Evolutionary conservation across 2,329 filamentous ascomycete species (phyloP).

Genomic region (Phyllosticta citribraziliensis): DNA sequence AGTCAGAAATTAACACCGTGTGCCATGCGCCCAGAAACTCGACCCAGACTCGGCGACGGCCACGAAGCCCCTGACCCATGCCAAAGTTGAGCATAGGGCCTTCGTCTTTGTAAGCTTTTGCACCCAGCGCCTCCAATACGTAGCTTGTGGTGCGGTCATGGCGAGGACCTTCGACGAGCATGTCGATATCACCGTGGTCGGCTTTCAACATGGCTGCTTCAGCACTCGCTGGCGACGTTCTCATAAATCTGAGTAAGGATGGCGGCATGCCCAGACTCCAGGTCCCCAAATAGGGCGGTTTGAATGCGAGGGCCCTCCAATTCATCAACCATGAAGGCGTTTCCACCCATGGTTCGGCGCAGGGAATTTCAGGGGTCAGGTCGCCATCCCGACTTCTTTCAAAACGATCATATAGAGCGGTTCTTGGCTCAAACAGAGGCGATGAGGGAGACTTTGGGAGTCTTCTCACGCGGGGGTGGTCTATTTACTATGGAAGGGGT

Average conservation of each 20-base stretch:
- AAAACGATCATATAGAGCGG: too few relatives aligned
- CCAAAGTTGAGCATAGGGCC: constrained; percentile 22
- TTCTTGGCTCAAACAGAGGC: too few relatives aligned
- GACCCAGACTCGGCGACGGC: too few relatives aligned
- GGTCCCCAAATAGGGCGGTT: constrained; percentile 42
- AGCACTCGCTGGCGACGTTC: constrained; percentile 47
- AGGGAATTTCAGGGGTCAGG: too few relatives aligned
- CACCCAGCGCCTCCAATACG: constrained; percentile 37
- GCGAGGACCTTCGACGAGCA: constrained; percentile 42
- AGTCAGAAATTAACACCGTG: too few relatives aligned
- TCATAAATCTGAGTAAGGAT: constrained; percentile 44
- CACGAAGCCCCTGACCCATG: too few relatives aligned
- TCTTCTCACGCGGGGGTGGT: too few relatives aligned
- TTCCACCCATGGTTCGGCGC: background rate
- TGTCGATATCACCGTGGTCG: constrained; percentile 64
- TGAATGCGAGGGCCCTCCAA: background rate
- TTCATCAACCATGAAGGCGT: background rate
- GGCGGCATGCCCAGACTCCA: constrained; percentile 38
- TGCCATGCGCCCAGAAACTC: too few relatives aligned
- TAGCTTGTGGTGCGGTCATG: constrained; percentile 15
- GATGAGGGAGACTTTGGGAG: too few relatives aligned
- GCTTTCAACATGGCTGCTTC: constrained; percentile 60
- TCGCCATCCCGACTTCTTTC: too few relatives aligned
- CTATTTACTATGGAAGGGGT: too few relatives aligned
- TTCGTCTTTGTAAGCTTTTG: constrained; percentile 21